These are phyloP conservation scores for Eutrema heterophyllum DNA, from an alignment of 345 rosid genomes.

Conservation along the genomic window DNA sequence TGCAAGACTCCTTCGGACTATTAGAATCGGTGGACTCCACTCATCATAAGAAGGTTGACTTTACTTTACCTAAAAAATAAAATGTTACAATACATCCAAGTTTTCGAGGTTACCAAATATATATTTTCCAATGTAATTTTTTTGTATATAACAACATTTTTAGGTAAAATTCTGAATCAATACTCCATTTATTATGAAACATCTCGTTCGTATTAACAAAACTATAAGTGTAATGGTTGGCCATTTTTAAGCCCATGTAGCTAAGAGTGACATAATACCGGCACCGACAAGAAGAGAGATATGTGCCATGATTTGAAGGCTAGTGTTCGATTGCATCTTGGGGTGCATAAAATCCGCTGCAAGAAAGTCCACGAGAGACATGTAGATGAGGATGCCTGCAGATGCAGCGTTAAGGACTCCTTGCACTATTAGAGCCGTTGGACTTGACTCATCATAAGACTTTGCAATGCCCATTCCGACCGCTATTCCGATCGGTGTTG, in stretches of 20 bases:
- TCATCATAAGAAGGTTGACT: too few relatives aligned
- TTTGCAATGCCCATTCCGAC: constrained; percentile 46
- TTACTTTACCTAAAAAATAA: too few relatives aligned
- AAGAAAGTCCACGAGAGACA: constrained; percentile 70
- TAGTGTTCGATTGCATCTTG: constrained; percentile 37
- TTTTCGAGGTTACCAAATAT: too few relatives aligned
- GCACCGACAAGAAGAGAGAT: constrained; percentile 49
- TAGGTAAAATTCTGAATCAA: not conserved
- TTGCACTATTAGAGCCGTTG: constrained; percentile 41
- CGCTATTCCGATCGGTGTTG: constrained; percentile 56
- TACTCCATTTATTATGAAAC: not conserved
- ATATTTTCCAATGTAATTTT: too few relatives aligned
- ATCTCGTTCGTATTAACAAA: not conserved
- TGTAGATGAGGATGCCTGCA: constrained; percentile 61
- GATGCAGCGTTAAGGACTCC: constrained; percentile 54
- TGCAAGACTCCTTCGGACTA: too few relatives aligned
- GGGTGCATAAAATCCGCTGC: constrained; percentile 55
- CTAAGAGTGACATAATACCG: constrained; percentile 43
- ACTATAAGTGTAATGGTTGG: not conserved
- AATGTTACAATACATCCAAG: too few relatives aligned
- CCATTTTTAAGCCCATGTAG: constrained; percentile 31
- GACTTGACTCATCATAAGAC: constrained; percentile 36
- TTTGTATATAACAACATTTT: not conserved
- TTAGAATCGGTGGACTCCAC: too few relatives aligned
- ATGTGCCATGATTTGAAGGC: constrained; percentile 38